Conservation (phyloP, 2,329 filamentous ascomycete species). For the Diaporthe velutina region DNA sequence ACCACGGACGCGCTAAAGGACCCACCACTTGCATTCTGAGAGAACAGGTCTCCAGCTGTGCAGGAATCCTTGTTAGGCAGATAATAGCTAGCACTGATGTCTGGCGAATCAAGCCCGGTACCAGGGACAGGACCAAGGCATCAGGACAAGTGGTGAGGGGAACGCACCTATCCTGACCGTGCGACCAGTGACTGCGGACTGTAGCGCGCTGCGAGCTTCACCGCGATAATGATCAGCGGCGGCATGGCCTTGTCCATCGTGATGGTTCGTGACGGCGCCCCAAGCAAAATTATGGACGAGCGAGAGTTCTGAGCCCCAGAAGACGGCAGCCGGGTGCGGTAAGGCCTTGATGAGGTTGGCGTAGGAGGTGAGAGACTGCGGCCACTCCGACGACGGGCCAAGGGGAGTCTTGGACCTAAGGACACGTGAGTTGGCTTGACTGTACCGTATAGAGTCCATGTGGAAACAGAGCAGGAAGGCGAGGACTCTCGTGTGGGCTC, state of each 20-base stretch:
- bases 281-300: constrained; percentile 24
- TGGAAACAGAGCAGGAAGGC: not conserved
- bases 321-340: constrained; percentile 28
- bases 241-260: constrained; percentile 14
- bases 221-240: not conserved
- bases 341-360: constrained; percentile 21
- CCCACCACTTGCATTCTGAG: not conserved
- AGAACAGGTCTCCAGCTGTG: constrained; percentile 13
- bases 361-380: constrained; percentile 12
- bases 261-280: not conserved
- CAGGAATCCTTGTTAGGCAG: not conserved
- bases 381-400: not conserved
- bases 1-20: not conserved
- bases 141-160: not conserved
- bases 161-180: constrained; percentile 26
- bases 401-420: constrained; percentile 20
- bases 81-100: not conserved
- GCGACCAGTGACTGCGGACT: constrained; percentile 28
- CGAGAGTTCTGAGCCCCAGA: constrained; percentile 22
- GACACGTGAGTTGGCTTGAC: not conserved
- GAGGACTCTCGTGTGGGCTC: not conserved
- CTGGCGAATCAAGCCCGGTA: not conserved
- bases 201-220: constrained; percentile 20
- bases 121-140: not conserved
- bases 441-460: no score